These are phyloP conservation scores for Triticum monococcum DNA, from an alignment of 176 grass and related monocot genomes.

Conservation along the genomic window DNA sequence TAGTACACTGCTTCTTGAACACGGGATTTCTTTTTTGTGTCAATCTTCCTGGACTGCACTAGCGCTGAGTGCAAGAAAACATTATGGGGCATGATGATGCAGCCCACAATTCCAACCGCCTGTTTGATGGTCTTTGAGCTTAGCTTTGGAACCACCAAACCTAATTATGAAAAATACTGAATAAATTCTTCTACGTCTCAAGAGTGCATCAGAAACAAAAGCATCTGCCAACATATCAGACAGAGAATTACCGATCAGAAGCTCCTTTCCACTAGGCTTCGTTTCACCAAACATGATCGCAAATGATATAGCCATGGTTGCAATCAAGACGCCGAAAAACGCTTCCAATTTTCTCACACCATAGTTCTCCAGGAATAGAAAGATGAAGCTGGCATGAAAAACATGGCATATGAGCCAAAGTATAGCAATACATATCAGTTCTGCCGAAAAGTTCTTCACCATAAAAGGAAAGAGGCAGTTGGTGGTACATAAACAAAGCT, in stretches of 20 bases:
- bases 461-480: neutral
- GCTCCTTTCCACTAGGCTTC: conserved; percentile 79
- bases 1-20: conserved; percentile 87
- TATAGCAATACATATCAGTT: neutral
- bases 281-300: conserved; percentile 96
- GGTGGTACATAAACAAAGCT: neutral
- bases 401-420: conserved; percentile 32
- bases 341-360: conserved; percentile 96
- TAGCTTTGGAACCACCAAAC: conserved; percentile 78
- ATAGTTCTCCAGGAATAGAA: conserved; percentile 96
- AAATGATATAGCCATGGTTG: conserved; percentile 81
- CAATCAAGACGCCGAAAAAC: conserved; percentile 85
- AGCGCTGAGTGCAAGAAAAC: conserved; percentile 90
- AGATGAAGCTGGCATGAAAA: conserved; percentile 78
- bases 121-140: conserved; percentile 77
- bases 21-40: conserved; percentile 68
- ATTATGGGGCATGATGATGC: conserved; percentile 95
- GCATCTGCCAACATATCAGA: neutral
- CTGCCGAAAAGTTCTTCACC: neutral
- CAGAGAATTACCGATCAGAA: conserved; percentile 68
- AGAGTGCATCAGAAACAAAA: conserved; percentile 16
- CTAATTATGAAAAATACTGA: conserved; percentile 41
- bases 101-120: conserved; percentile 86
- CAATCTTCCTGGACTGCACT: conserved; percentile 86
- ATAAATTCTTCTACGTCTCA: conserved; percentile 15